Conservation (phyloP, 805 yeast genomes). For the Nakazawaea wyomingensis region DNA sequence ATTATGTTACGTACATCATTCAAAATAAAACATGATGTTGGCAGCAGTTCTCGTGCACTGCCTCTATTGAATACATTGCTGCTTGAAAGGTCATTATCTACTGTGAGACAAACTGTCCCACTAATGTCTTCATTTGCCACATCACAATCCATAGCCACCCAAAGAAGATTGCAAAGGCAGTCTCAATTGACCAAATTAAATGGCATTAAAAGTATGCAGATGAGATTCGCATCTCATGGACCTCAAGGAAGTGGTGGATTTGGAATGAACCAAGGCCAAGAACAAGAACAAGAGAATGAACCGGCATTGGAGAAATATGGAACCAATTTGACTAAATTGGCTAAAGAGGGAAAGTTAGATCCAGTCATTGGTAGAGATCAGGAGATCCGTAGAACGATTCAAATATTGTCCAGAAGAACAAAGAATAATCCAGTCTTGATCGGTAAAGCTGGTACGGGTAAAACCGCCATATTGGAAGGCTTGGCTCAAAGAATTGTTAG, state of each 20-base stretch:
- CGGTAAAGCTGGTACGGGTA: conserved; percentile 98
- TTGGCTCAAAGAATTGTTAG: conserved; percentile 88
- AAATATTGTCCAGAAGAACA: conserved; percentile 85
- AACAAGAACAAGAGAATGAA: conserved; percentile 42
- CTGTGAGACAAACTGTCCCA: not conserved
- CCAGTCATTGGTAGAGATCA: conserved; percentile 98
- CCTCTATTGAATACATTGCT: not conserved
- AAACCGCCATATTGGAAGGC: conserved; percentile 95
- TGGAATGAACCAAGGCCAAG: conserved; percentile 32
- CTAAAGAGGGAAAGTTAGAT: conserved; percentile 84
- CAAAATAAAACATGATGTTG: not conserved
- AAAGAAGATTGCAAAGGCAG: not conserved
- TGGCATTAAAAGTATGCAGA: not conserved
- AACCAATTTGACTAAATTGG: conserved; percentile 78
- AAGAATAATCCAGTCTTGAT: conserved; percentile 93
- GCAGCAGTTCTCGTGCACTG: not conserved
- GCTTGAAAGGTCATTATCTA: not conserved
- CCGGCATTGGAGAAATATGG: conserved; percentile 86
- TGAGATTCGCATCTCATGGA: conserved; percentile 12
- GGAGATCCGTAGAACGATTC: conserved; percentile 89
- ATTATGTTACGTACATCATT: not conserved
- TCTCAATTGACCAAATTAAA: not conserved
- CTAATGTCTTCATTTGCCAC: not conserved
- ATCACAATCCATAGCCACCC: not conserved
- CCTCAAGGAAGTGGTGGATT: conserved; percentile 6